Evolutionary conservation across 495 filamentous ascomycete genomes (phyloP).

Genomic region (Lasiosphaeriaceae sp.): DNA sequence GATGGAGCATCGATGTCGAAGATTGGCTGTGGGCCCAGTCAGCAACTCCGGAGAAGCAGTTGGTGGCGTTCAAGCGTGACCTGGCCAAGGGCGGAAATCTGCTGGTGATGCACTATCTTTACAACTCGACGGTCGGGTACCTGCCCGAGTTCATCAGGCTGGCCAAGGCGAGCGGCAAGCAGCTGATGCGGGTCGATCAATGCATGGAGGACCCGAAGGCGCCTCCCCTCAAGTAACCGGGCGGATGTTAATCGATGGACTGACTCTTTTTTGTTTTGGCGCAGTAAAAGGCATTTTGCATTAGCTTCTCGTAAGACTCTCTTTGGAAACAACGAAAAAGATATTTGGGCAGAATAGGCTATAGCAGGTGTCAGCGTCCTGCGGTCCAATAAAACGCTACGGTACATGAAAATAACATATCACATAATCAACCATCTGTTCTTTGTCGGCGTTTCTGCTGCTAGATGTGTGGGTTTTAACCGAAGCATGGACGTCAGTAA

Average conservation of each 20-base stretch:
- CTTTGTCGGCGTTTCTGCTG: too few relatives aligned
- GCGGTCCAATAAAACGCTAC: too few relatives aligned
- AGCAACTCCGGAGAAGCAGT: slow-evolving; percentile 65
- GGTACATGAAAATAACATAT: too few relatives aligned
- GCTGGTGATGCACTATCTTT: slow-evolving; percentile 75
- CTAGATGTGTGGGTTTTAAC: too few relatives aligned
- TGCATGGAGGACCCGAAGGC: slow-evolving; percentile 69
- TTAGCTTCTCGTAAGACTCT: too few relatives aligned
- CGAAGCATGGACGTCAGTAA: too few relatives aligned
- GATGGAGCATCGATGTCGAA: slow-evolving; percentile 75
- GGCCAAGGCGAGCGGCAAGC: slow-evolving; percentile 62
- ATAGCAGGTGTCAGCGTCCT: too few relatives aligned
- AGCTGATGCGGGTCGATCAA: slow-evolving; percentile 75
- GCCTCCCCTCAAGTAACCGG: slow-evolving; percentile 42
- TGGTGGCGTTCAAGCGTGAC: slow-evolving; percentile 69
- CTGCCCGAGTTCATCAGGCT: slow-evolving; percentile 65
- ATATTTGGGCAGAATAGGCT: too few relatives aligned
- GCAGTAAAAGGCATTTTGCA: too few relatives aligned
- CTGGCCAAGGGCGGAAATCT: slow-evolving; percentile 64
- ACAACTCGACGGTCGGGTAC: slow-evolving; percentile 63
- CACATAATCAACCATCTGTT: too few relatives aligned
- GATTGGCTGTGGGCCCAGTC: slow-evolving; percentile 72
- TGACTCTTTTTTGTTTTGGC: not conserved
- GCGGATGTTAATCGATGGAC: not conserved
- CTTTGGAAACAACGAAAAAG: too few relatives aligned